Percentiles rank a stretch among this genome's conserved stretches.
phyloP scores from a whole-genome alignment of 768 basidiomycete genomes.

The Auricularia sp. region DNA sequence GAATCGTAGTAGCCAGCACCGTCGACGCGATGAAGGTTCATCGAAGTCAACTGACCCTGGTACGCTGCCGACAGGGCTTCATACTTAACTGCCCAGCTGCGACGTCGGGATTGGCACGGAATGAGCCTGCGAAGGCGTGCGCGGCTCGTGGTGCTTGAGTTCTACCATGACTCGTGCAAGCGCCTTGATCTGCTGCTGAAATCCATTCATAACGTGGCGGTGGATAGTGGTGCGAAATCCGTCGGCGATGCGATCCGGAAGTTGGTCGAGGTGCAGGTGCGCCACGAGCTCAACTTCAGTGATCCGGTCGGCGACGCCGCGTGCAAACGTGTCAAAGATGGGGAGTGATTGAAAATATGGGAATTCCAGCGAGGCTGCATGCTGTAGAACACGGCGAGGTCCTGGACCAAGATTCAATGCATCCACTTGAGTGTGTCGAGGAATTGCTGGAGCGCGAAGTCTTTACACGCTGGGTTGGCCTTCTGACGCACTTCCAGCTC shows the following conservation, averaged over 20 bases:
- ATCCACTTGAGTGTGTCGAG: constrained; percentile 18
- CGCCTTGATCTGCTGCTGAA: no score
- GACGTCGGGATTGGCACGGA: no score
- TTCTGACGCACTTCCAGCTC: constrained; percentile 5
- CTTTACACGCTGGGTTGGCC: constrained; percentile 10
- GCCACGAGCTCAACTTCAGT: constrained; percentile 12
- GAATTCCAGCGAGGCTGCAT: constrained; percentile 10
- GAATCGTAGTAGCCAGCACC: no score
- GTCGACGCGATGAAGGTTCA: no score
- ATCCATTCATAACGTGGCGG: no score
- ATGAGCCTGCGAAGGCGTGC: no score
- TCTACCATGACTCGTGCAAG: no score
- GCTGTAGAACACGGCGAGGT: constrained; percentile 21
- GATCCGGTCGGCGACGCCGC: constrained; percentile 8
- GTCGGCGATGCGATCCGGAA: constrained; percentile 17
- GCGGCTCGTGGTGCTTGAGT: no score
- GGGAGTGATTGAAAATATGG: constrained; percentile 21
- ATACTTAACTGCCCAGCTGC: no score
- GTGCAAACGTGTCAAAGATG: constrained; percentile 16
- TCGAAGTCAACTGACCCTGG: no score
- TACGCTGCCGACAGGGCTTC: no score
- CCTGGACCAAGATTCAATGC: constrained; percentile 25
- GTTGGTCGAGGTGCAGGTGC: constrained; percentile 12
- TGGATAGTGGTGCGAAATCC: constrained; percentile 7
- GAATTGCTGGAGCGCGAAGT: constrained; percentile 22